Percentiles rank a stretch among this genome's conserved stretches.
phyloP scores from a whole-genome alignment of 148 eudicot genomes.

The Diospyros lotus region DNA sequence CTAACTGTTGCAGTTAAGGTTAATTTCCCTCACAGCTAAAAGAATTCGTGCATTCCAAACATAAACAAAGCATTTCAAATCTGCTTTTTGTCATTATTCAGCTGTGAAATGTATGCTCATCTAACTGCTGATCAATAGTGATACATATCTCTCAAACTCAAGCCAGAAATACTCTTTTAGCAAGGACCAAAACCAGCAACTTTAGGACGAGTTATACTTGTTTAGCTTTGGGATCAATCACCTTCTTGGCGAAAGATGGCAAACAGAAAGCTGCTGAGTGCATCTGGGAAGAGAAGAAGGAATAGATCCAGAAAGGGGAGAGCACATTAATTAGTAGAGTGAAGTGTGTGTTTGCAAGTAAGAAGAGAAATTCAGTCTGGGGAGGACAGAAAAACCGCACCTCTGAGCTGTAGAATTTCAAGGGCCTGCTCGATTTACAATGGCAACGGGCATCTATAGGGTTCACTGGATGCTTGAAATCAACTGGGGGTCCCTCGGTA shows the following conservation, averaged over 20 bases:
- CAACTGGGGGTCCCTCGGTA: constrained; percentile 81
- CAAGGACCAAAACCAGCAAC: constrained; percentile 1
- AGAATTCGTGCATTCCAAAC: too few relatives aligned
- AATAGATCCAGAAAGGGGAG: background rate
- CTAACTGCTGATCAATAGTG: background rate
- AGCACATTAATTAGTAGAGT: background rate
- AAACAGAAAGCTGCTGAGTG: constrained; percentile 94
- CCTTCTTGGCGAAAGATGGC: constrained; percentile 89
- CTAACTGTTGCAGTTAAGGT: too few relatives aligned
- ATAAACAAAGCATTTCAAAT: too few relatives aligned
- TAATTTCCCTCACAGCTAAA: too few relatives aligned
- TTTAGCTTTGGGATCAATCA: constrained; percentile 61
- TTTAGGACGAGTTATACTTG: constrained; percentile 14
- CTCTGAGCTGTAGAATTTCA: constrained; percentile 93
- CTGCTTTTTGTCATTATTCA: too few relatives aligned
- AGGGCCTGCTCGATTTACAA: constrained; percentile 47
- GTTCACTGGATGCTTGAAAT: constrained; percentile 85
- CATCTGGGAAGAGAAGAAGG: constrained; percentile 39
- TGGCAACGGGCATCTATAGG: constrained; percentile 56
- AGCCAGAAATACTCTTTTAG: background rate
- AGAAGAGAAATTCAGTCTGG: background rate
- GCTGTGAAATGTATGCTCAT: background rate
- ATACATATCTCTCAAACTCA: background rate
- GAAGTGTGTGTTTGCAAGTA: background rate
- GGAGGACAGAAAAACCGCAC: constrained; percentile 27